Evolutionary conservation across 2,329 filamentous ascomycete genomes (phyloP).

Genomic region (Claviceps lovelessii): DNA sequence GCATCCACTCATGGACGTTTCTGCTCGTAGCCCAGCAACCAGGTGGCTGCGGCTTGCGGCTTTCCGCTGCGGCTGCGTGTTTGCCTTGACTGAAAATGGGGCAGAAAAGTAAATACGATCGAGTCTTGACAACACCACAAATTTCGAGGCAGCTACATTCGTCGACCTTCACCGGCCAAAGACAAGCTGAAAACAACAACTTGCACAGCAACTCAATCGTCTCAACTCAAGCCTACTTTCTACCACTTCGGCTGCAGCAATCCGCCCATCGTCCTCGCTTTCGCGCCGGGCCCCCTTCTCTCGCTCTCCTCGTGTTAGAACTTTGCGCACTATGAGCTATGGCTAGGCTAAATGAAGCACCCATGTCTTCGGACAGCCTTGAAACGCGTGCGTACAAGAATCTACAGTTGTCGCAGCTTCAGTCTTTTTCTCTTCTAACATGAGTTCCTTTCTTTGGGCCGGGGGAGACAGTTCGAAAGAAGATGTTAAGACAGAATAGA

Average conservation of each 20-base stretch:
- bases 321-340: conserved; percentile 36
- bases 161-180: neutral
- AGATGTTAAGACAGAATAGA: conserved; percentile 70
- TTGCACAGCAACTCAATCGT: neutral
- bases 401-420: neutral
- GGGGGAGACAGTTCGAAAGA: conserved; percentile 51
- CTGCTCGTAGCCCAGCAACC: conserved; percentile 17
- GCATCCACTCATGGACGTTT: conserved; percentile 11
- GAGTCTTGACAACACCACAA: conserved; percentile 12
- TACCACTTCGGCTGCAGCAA: neutral
- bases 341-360: conserved; percentile 69
- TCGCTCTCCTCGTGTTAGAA: neutral
- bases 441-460: neutral
- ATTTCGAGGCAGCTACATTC: conserved; percentile 3
- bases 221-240: neutral
- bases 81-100: conserved; percentile 5
- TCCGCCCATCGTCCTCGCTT: neutral
- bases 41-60: conserved; percentile 1
- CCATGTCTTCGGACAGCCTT: conserved; percentile 51
- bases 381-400: conserved; percentile 48
- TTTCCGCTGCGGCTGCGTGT: conserved; percentile 14
- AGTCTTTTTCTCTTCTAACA: neutral
- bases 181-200: conserved; percentile 3
- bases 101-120: conserved; percentile 20
- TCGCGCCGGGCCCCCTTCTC: neutral